A percentile compares a stretch with the other conserved stretches of the same genome.
These are phyloP conservation scores for Syzygium malaccense DNA, from an alignment of 441 rosid genomes.

Conservation along the genomic window DNA sequence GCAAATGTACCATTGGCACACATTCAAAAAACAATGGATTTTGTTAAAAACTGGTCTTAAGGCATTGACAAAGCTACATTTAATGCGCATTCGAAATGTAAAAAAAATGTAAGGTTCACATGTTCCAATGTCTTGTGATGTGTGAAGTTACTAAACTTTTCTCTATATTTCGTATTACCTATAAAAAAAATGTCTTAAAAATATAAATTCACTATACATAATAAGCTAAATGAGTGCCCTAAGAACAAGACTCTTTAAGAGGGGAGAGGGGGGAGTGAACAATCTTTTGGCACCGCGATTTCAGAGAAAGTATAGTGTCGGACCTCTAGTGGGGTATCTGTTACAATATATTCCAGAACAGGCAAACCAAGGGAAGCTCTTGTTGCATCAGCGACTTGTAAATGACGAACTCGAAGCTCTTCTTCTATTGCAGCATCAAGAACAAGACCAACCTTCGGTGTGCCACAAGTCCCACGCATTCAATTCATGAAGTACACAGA, in stretches of 20 bases:
- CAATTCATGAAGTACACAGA: not conserved
- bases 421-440: slow-evolving; percentile 60
- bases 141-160: not conserved
- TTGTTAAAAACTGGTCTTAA: not conserved
- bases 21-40: not conserved
- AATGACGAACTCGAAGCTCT: slow-evolving; percentile 41
- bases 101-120: not conserved
- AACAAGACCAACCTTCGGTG: slow-evolving; percentile 53
- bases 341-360: slow-evolving; percentile 40
- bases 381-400: slow-evolving; percentile 63
- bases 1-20: not conserved
- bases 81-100: not conserved
- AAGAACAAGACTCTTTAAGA: not conserved
- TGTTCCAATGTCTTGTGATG: not conserved
- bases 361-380: slow-evolving; percentile 70
- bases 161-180: not conserved
- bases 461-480: not conserved
- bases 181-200: not conserved
- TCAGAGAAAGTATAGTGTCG: not conserved
- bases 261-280: not conserved
- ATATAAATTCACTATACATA: not conserved
- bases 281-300: not conserved
- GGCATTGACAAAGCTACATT: not conserved
- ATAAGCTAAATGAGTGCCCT: not conserved
- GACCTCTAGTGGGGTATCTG: slow-evolving; percentile 47